These are phyloP conservation scores for Stagonosporopsis tanaceti DNA, from an alignment of 2,329 filamentous ascomycete genomes.

Conservation along the genomic window DNA sequence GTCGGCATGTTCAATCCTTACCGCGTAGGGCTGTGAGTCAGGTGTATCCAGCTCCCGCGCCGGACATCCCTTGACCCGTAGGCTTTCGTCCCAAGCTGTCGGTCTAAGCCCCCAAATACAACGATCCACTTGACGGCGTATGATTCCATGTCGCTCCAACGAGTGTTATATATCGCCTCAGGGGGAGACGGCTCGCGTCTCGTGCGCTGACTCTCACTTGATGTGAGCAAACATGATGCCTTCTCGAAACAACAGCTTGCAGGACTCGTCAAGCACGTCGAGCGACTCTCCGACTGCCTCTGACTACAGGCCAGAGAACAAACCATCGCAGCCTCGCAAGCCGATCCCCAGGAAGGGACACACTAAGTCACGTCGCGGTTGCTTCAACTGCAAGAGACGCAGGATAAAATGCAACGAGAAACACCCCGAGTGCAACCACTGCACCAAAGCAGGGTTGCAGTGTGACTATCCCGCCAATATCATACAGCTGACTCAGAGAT, in stretches of 20 bases:
- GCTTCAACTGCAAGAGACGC: slow-evolving; percentile 72
- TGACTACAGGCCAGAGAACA: slow-evolving; percentile 28
- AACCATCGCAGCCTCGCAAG: slow-evolving; percentile 41
- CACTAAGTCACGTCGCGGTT: slow-evolving; percentile 71
- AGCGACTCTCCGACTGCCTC: slow-evolving; percentile 43
- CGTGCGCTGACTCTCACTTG: slow-evolving; percentile 23
- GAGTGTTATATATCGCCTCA: slow-evolving; percentile 40
- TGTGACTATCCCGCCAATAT: slow-evolving; percentile 67
- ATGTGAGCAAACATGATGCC: slow-evolving; percentile 31
- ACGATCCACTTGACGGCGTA: slow-evolving; percentile 10
- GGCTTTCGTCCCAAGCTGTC: slow-evolving; percentile 33
- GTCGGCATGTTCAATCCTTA: slow-evolving; percentile 25
- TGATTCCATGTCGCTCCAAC: slow-evolving; percentile 23
- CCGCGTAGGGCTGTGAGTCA: slow-evolving; percentile 43
- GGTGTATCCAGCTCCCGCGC: slow-evolving; percentile 32
- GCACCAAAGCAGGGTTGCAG: slow-evolving; percentile 66
- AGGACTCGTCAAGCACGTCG: slow-evolving; percentile 38
- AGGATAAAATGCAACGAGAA: slow-evolving; percentile 75
- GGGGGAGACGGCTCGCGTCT: slow-evolving; percentile 28
- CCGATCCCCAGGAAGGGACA: slow-evolving; percentile 63
- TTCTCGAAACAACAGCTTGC: slow-evolving; percentile 29
- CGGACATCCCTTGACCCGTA: slow-evolving; percentile 37
- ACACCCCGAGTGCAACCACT: slow-evolving; percentile 69
- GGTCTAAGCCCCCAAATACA: slow-evolving; percentile 44
- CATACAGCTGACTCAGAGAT: slow-evolving; percentile 39